phyloP scores from a whole-genome alignment of 352 stramenopile genomes.

The Phytophthora quininea region DNA sequence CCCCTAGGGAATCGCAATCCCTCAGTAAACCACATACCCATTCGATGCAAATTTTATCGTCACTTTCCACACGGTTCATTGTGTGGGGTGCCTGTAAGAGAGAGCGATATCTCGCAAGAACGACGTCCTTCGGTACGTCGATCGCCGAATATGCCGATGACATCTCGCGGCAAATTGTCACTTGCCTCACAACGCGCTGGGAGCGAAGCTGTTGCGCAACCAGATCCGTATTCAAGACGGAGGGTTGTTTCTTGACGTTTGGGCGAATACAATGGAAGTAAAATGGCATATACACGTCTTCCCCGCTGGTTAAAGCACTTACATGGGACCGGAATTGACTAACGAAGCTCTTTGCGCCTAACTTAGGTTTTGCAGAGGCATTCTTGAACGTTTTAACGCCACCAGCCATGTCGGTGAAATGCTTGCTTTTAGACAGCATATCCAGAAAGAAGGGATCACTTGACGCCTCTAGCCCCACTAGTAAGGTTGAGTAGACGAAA shows the following conservation, averaged over 20 bases:
- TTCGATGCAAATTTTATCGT: constrained; percentile 20
- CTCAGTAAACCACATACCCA: constrained; percentile 26
- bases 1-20: neutral
- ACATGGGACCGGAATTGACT: constrained; percentile 54
- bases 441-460: too few species aligned
- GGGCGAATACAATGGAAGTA: constrained; percentile 63
- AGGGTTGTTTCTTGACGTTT: constrained; percentile 39
- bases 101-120: constrained; percentile 38
- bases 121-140: constrained; percentile 22
- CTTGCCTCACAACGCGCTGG: constrained; percentile 40
- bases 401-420: too few species aligned
- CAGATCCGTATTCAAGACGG: constrained; percentile 30
- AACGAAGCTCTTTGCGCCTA: constrained; percentile 31
- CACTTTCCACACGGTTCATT: constrained; percentile 10
- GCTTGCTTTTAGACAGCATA: too few species aligned
- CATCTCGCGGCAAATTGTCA: constrained; percentile 30
- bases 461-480: constrained; percentile 31
- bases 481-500: constrained; percentile 45
- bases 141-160: constrained; percentile 32
- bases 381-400: too few species aligned
- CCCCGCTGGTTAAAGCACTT: constrained; percentile 24
- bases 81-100: constrained; percentile 24
- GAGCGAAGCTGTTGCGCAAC: constrained; percentile 39
- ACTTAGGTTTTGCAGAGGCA: too few species aligned
- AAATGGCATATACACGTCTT: constrained; percentile 37